Conservation (phyloP, 2,329 filamentous ascomycete species). For the Parasarocladium wereldwijsianum region DNA sequence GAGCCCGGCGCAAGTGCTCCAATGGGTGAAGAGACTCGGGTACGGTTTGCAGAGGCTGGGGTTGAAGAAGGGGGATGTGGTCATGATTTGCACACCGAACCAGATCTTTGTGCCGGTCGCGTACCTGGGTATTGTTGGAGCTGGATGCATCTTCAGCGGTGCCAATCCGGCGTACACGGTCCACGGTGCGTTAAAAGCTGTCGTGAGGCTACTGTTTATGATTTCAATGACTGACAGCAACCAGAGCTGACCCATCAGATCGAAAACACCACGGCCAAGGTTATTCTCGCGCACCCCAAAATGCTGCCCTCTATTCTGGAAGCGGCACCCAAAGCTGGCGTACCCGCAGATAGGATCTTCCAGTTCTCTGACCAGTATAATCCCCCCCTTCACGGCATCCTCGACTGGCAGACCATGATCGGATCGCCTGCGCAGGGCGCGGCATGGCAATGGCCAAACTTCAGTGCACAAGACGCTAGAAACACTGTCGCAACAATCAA, state of each 20-base stretch:
- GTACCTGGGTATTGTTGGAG: conserved; percentile 37
- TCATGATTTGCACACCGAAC: conserved; percentile 38
- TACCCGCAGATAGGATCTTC: conserved; percentile 28
- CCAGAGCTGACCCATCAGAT: conserved; percentile 36
- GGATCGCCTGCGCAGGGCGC: conserved; percentile 15
- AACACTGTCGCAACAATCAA: conserved; percentile 28
- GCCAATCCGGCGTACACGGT: conserved; percentile 37
- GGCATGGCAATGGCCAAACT: conserved; percentile 24
- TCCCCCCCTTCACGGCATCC: conserved; percentile 15
- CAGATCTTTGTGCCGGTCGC: conserved; percentile 39
- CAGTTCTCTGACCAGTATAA: conserved; percentile 29
- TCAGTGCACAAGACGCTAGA: conserved; percentile 19
- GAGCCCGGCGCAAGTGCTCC: conserved; percentile 29
- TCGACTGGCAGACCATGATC: conserved; percentile 27
- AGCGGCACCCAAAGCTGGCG: conserved; percentile 23
- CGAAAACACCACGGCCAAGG: conserved; percentile 31
- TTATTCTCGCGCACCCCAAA: conserved; percentile 32
- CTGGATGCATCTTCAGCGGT: conserved; percentile 37
- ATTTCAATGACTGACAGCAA: conserved; percentile 3
- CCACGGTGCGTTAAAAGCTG: conserved; percentile 18
- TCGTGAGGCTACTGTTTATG: neutral
- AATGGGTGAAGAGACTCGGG: conserved; percentile 36
- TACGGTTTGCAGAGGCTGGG: conserved; percentile 30
- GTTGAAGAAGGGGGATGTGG: conserved; percentile 31
- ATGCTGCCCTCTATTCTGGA: conserved; percentile 26